Evolutionary conservation across 1,284 basidiomycete species (phyloP), one percentile per base, ranked within the genome.

Genomic region (Bondarzewia mesenterica): DNA sequence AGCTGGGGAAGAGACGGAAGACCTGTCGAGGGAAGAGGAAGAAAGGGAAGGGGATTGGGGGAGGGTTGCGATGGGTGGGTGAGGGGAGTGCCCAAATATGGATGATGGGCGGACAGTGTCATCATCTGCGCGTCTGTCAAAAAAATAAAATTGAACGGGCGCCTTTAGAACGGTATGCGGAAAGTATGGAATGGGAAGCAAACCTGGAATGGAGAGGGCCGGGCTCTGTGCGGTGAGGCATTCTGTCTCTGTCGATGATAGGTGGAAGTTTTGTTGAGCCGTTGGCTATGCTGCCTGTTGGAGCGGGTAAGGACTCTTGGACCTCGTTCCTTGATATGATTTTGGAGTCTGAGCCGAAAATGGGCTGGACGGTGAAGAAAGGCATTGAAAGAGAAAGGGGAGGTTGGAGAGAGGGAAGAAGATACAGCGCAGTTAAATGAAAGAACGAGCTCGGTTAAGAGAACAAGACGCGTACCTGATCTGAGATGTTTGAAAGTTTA

Each of bases 31-130:
- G 3, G 79, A 77, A 42, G 74, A 73, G 27, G 75, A 71, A 10
- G 80, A 82, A 41, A 78, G 66, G 6, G 80, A 77, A 38, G 82
- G 80, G 0, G 82, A 82, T 57, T 82, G 77, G 44, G 78, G 66
- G 48, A 79, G 63, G 47, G 72, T 74, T 32, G 72, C 66, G 60
- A 80, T 77, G 52, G 78, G 76, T 1, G 77, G 74, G 7, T 78
- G 77, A 40, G 72, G 74, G 25, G 74, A 71, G 44, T 69, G 66
- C 48, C 67, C 68, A 63, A 69, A 71, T 55, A 68, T 63, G 55
- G 60, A 63, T 54, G 63, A 63, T 55, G 68, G 65, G 50, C 59
- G 53, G 47, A 62, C 62, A 54, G 63, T 65, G 55, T 68, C 67
- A 49, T 71, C 68, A 72, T 44, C 71, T 72, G 58, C 44, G 51